Conservation (phyloP, 2,329 filamentous ascomycete species). For the Xylaria sp. region DNA sequence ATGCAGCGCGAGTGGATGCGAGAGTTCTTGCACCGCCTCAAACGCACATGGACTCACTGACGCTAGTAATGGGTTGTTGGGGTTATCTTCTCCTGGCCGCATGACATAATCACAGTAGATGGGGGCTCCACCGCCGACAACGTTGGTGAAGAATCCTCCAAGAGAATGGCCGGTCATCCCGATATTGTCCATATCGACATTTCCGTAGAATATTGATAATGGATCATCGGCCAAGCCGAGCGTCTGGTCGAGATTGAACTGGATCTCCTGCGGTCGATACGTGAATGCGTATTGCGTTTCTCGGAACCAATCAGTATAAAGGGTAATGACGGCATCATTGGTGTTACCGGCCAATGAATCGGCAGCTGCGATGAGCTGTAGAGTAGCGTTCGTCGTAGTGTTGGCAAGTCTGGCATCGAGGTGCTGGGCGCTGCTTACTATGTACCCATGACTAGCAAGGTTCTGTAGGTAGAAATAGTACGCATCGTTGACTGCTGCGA, state of each 20-base stretch:
- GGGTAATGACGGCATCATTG: constrained; percentile 30
- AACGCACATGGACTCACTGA: constrained; percentile 17
- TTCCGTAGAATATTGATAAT: neutral
- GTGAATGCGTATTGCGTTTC: constrained; percentile 34
- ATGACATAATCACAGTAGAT: constrained; percentile 33
- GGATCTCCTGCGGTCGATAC: constrained; percentile 34
- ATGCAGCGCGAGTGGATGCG: constrained; percentile 25
- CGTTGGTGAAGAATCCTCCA: constrained; percentile 32
- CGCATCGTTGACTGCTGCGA: constrained; percentile 33
- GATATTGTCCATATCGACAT: constrained; percentile 26
- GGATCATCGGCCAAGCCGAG: neutral
- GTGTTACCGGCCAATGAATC: constrained; percentile 28
- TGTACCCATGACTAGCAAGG: constrained; percentile 33
- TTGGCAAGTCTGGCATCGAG: neutral
- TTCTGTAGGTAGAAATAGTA: constrained; percentile 38
- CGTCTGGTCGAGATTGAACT: constrained; percentile 28
- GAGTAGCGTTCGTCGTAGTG: neutral
- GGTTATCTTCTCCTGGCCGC: neutral
- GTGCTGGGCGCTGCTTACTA: constrained; percentile 20
- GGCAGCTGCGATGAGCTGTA: neutral
- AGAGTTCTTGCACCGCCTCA: constrained; percentile 13
- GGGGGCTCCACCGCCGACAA: constrained; percentile 31
- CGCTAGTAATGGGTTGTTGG: neutral
- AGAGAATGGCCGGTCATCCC: constrained; percentile 35
- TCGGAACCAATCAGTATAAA: constrained; percentile 34